A percentile compares a stretch with the other conserved stretches of the same genome.
Conservation (phyloP, 2,329 filamentous ascomycete species). For the Colletotrichum sojae region DNA sequence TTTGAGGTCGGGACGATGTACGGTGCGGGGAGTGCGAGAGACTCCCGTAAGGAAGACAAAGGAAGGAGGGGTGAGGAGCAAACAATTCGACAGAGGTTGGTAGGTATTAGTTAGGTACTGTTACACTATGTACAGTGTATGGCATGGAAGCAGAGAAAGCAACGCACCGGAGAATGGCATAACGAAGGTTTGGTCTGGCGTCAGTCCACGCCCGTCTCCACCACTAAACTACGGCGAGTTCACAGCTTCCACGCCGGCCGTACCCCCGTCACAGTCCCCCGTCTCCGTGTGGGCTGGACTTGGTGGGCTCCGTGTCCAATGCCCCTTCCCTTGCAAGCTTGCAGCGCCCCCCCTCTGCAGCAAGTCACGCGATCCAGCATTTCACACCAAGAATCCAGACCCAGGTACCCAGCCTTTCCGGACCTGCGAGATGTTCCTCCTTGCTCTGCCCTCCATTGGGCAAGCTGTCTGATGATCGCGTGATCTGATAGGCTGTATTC, state of each 20-base stretch:
- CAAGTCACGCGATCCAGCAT: slow-evolving; percentile 45
- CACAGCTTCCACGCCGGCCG: slow-evolving; percentile 26
- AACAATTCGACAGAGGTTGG: no score
- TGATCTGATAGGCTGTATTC: slow-evolving; percentile 42
- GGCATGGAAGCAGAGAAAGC: neutral
- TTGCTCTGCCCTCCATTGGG: slow-evolving; percentile 31
- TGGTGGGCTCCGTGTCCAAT: slow-evolving; percentile 3
- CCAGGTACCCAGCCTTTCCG: slow-evolving; percentile 28
- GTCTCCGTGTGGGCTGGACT: slow-evolving; percentile 1
- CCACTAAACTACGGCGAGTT: slow-evolving; percentile 7
- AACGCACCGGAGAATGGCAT: slow-evolving; percentile 14
- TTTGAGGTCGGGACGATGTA: no score
- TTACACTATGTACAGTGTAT: no score
- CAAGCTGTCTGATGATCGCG: slow-evolving; percentile 40
- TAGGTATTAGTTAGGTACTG: no score
- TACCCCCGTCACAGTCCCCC: slow-evolving; percentile 1
- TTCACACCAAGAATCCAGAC: slow-evolving; percentile 18
- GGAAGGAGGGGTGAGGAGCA: no score
- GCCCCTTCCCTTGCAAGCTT: slow-evolving; percentile 35
- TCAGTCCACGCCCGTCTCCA: slow-evolving; percentile 36
- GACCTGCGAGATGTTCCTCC: slow-evolving; percentile 28
- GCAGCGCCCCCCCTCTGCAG: slow-evolving; percentile 38
- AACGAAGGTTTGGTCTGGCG: slow-evolving; percentile 37
- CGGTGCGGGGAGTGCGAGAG: no score
- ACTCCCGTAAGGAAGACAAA: no score